phyloP scores from a whole-genome alignment of 495 filamentous ascomycete species.

The Penicillium daleae region DNA sequence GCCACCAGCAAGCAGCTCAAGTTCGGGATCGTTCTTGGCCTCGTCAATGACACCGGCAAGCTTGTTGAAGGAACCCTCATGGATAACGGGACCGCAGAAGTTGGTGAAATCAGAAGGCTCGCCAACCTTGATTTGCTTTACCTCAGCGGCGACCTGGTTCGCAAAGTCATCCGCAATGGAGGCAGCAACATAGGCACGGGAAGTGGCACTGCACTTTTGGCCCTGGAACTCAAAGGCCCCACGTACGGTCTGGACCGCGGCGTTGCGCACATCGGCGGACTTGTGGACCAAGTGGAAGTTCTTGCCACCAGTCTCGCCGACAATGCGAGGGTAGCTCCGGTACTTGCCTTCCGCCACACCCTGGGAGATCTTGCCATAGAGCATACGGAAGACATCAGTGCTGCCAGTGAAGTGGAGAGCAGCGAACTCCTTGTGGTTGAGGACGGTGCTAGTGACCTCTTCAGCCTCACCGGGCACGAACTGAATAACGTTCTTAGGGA shows the following conservation, averaged over 20 bases:
- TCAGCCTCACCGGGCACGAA: slow-evolving; percentile 81
- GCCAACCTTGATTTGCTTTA: slow-evolving; percentile 68
- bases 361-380: slow-evolving; percentile 75
- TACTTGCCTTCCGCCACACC: slow-evolving; percentile 75
- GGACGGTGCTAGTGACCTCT: slow-evolving; percentile 71
- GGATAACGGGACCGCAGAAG: slow-evolving; percentile 62
- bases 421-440: slow-evolving; percentile 72
- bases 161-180: slow-evolving; percentile 72
- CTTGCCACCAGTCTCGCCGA: slow-evolving; percentile 87
- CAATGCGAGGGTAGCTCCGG: slow-evolving; percentile 77
- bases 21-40: slow-evolving; percentile 63
- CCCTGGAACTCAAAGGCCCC: slow-evolving; percentile 87
- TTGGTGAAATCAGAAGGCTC: slow-evolving; percentile 67
- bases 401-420: slow-evolving; percentile 83
- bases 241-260: slow-evolving; percentile 75
- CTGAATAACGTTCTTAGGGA: slow-evolving; percentile 80
- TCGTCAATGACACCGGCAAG: slow-evolving; percentile 60
- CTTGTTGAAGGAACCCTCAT: slow-evolving; percentile 58
- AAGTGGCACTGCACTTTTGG: slow-evolving; percentile 86
- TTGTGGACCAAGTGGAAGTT: slow-evolving; percentile 84
- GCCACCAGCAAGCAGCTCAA: slow-evolving; percentile 63
- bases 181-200: slow-evolving; percentile 71
- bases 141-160: slow-evolving; percentile 63
- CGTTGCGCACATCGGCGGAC: slow-evolving; percentile 74
- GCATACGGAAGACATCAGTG: slow-evolving; percentile 78